Evolutionary conservation across 2,329 filamentous ascomycete genomes (phyloP), one percentile per base, ranked within the genome.

Genomic region (Tolypocladium tundrense): DNA sequence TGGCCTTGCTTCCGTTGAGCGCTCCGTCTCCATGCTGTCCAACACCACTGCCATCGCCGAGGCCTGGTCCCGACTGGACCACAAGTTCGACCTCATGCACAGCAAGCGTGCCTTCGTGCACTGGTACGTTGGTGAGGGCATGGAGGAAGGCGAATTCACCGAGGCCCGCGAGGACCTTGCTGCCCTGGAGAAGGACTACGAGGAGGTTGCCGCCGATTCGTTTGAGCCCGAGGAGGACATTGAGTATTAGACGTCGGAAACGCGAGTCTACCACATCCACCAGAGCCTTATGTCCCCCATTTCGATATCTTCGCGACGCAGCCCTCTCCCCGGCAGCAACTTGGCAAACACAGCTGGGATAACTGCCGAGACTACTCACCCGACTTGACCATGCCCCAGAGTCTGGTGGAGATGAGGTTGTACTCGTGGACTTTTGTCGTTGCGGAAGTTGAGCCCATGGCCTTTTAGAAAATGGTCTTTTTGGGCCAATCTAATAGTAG

Each of bases 131-230:
- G 90, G 90, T 64, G 90, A 94, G 77, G 90, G 90, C 77, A 94
- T 94, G 90, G 90, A 94, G 78, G 90, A 94, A 73, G 90, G 90
- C 67, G 90, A 94, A 75, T 94, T 94, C 78, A 88, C 86, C 62
- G 90, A 94, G 75, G 90, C 90, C 61, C 87, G 90, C 66, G 90
- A 94, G 78, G 90, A 94, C 72, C 79, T 94, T 60, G 90, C 90
- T 62, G 90, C 90, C 53, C 79, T 94, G 40, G 90, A 93, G 80
- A 90, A 88, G 79, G 89, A 93, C 68, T 93, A 93, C 71, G 88
- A 91, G 75, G 89, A 92, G 80, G 88, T 92, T 65, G 88, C 88
- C 60, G 83, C 79, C 70, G 88, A 92, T 74, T 89, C 87, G 64
- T 76, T 78, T 63, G 78, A 86, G 65, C 78, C 82, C 19, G 84